These are phyloP conservation scores for Nicotiana noctiflora DNA, from an alignment of 257 asterid species.

Conservation along the genomic window DNA sequence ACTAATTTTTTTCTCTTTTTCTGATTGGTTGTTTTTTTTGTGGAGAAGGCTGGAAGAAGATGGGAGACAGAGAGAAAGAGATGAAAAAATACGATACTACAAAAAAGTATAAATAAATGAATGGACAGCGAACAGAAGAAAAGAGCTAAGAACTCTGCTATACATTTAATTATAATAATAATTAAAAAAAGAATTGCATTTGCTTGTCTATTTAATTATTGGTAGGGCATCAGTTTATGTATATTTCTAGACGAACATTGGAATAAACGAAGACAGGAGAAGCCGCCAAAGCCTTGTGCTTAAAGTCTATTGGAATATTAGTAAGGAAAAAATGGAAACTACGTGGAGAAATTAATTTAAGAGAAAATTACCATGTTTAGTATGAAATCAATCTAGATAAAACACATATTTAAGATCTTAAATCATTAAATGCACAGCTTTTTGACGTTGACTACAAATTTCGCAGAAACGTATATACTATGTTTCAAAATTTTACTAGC, in stretches of 20 bases:
- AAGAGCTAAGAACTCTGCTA: slow-evolving; percentile 1
- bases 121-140: slow-evolving; percentile 41
- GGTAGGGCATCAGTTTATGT: background rate
- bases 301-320: background rate
- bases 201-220: background rate
- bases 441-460: no score
- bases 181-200: background rate
- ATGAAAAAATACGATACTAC: slow-evolving; percentile 3
- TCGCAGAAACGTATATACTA: no score
- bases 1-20: slow-evolving; percentile 11
- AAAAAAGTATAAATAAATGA: slow-evolving; percentile 21
- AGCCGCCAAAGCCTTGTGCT: slow-evolving; percentile 5
- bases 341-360: background rate
- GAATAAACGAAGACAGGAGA: background rate
- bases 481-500: no score
- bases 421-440: background rate
- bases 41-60: slow-evolving; percentile 24
- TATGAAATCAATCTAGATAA: background rate
- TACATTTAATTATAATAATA: slow-evolving; percentile 1
- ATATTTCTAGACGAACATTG: background rate
- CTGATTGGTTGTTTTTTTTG: slow-evolving; percentile 25
- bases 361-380: background rate
- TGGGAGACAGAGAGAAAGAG: slow-evolving; percentile 16
- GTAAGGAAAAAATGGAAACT: background rate
- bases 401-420: background rate